A percentile compares a stretch with the other conserved stretches of the same genome.
These are phyloP conservation scores for Porphyrellus cyaneotinctus DNA, from an alignment of 768 basidiomycete species.

Conservation along the genomic window DNA sequence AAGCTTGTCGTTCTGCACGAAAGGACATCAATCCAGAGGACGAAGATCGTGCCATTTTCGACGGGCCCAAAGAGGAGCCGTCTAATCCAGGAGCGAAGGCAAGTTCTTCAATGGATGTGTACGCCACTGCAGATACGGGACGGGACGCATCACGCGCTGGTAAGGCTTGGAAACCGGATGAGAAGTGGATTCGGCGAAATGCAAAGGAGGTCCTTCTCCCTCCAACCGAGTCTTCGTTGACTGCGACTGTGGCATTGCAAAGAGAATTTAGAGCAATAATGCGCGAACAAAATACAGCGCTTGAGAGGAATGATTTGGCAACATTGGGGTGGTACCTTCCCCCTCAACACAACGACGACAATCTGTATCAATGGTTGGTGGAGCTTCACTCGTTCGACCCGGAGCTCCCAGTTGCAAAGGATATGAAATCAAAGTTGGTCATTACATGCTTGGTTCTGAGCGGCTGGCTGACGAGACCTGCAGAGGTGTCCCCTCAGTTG, in stretches of 20 bases:
- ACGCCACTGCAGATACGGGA: neutral
- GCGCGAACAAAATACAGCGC: slow-evolving; percentile 50
- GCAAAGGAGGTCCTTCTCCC: slow-evolving; percentile 54
- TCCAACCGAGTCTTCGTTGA: slow-evolving; percentile 50
- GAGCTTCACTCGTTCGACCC: slow-evolving; percentile 70
- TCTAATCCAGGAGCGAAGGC: neutral
- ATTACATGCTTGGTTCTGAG: neutral
- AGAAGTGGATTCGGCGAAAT: slow-evolving; percentile 42
- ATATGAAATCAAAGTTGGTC: slow-evolving; percentile 48
- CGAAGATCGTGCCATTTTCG: slow-evolving; percentile 47
- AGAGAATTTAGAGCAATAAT: slow-evolving; percentile 60
- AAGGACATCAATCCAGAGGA: slow-evolving; percentile 45
- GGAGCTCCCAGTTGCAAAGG: slow-evolving; percentile 55
- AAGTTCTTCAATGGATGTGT: neutral
- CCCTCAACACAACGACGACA: slow-evolving; percentile 60
- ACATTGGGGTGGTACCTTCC: slow-evolving; percentile 68
- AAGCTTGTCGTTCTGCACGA: slow-evolving; percentile 37
- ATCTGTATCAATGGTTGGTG: slow-evolving; percentile 69
- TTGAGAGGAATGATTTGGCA: slow-evolving; percentile 39
- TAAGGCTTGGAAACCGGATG: slow-evolving; percentile 52
- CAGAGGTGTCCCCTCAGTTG: slow-evolving; percentile 58
- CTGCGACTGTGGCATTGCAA: slow-evolving; percentile 55
- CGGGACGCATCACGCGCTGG: neutral
- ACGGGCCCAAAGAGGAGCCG: slow-evolving; percentile 8
- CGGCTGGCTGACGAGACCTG: neutral